phyloP scores from a whole-genome alignment of 2,329 filamentous ascomycete genomes.

The Trichoderma arundinaceum region DNA sequence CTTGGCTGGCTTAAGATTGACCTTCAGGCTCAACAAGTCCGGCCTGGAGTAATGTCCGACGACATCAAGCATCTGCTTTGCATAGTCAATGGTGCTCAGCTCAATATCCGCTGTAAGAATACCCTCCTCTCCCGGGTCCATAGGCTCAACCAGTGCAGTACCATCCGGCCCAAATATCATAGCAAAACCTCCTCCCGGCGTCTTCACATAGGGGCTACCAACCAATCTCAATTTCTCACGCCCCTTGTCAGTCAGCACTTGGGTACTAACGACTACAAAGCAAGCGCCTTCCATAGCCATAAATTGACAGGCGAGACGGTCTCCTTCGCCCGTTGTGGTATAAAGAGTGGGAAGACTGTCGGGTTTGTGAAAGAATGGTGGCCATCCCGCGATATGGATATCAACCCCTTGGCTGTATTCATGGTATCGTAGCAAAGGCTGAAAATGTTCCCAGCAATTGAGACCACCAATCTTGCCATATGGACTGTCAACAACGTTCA shows the following conservation, averaged over 20 bases:
- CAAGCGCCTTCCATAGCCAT: conserved; percentile 15
- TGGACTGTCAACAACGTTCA: conserved; percentile 50
- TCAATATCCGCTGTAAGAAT: conserved; percentile 57
- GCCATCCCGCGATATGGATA: conserved; percentile 6
- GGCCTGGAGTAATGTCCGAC: conserved; percentile 42
- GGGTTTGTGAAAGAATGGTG: background rate
- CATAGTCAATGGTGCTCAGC: conserved; percentile 46
- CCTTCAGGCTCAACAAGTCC: conserved; percentile 46
- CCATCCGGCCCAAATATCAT: conserved; percentile 61
- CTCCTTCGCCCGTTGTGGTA: background rate
- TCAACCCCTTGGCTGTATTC: conserved; percentile 10
- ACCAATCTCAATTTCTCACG: background rate
- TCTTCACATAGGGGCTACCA: conserved; percentile 8
- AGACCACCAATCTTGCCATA: conserved; percentile 58
- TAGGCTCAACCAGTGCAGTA: conserved; percentile 48
- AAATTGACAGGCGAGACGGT: conserved; percentile 2
- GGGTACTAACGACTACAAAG: background rate
- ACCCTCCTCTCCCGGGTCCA: conserved; percentile 50
- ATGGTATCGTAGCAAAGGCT: conserved; percentile 20
- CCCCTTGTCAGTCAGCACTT: background rate
- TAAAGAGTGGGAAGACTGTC: background rate
- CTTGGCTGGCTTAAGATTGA: conserved; percentile 36
- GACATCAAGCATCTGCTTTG: conserved; percentile 47
- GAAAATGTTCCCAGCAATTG: conserved; percentile 59
- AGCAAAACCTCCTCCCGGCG: conserved; percentile 52